Evolutionary conservation across 2,329 filamentous ascomycete species (phyloP).

Genomic region (Verticillium longisporum): DNA sequence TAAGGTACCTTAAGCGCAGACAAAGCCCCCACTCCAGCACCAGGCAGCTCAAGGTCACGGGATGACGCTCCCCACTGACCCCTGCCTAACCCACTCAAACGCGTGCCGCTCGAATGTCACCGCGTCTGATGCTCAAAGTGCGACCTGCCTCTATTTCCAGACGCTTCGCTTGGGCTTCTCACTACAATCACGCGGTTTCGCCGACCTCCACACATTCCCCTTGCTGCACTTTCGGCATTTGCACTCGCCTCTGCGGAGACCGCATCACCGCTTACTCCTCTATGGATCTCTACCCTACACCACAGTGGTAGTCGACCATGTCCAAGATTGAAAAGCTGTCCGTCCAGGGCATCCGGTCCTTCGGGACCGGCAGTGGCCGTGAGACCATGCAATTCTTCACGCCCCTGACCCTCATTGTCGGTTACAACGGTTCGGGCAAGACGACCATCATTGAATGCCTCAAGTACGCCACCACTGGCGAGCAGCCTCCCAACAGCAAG

Average conservation of each 20-base stretch:
- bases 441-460: constrained; percentile 98
- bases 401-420: constrained; percentile 91
- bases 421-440: constrained; percentile 95
- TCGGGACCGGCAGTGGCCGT: constrained; percentile 59
- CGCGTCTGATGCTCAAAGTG: neutral
- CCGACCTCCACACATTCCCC: neutral
- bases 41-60: neutral
- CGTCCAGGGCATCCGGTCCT: constrained; percentile 79
- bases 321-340: constrained; percentile 86
- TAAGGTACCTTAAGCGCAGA: no score
- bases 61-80: neutral
- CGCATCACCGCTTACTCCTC: neutral
- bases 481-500: constrained; percentile 84
- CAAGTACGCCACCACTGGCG: constrained; percentile 94
- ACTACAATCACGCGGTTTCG: neutral
- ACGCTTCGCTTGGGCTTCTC: neutral
- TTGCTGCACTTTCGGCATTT: neutral
- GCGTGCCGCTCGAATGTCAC: neutral
- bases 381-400: constrained; percentile 85
- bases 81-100: neutral
- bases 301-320: constrained; percentile 30
- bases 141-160: neutral
- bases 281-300: neutral
- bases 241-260: neutral
- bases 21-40: neutral